phyloP scores from a whole-genome alignment of 768 basidiomycete species.

The Pleurotus cornucopiae region DNA sequence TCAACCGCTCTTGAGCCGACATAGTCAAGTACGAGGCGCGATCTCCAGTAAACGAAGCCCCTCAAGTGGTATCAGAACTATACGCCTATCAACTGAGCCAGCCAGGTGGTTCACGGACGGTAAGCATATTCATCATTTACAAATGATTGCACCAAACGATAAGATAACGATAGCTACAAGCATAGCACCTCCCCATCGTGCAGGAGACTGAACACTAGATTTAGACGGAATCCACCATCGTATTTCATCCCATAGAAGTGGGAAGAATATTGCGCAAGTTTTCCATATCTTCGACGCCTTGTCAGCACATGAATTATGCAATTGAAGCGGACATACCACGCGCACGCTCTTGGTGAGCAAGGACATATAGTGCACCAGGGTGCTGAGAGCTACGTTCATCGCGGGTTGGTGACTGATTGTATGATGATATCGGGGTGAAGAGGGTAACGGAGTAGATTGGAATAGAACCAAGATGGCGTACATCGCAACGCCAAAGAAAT shows the following conservation, averaged over 20 bases:
- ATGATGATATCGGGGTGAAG: conserved; percentile 19
- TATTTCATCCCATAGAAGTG: conserved; percentile 85
- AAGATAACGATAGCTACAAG: too few relatives aligned
- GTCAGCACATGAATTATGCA: background rate
- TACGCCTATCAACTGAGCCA: too few relatives aligned
- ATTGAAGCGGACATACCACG: conserved; percentile 52
- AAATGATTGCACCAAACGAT: too few relatives aligned
- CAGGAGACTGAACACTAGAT: too few relatives aligned
- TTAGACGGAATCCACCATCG: conserved; percentile 49
- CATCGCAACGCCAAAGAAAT: conserved; percentile 95
- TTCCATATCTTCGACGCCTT: conserved; percentile 67
- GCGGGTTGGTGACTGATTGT: conserved; percentile 11
- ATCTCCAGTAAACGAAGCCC: too few relatives aligned
- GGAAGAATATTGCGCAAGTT: conserved; percentile 82
- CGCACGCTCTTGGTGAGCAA: conserved; percentile 56
- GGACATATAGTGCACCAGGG: conserved; percentile 62
- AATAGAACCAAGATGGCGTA: conserved; percentile 93
- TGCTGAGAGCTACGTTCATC: conserved; percentile 30
- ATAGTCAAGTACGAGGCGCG: too few relatives aligned
- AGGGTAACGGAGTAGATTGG: conserved; percentile 29
- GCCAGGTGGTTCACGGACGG: too few relatives aligned
- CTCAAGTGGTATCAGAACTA: too few relatives aligned
- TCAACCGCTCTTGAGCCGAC: too few relatives aligned
- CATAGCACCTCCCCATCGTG: too few relatives aligned
- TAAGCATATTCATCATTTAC: too few relatives aligned